phyloP scores from a whole-genome alignment of 2,329 filamentous ascomycete species.

The Xylaria hypoxylon region DNA sequence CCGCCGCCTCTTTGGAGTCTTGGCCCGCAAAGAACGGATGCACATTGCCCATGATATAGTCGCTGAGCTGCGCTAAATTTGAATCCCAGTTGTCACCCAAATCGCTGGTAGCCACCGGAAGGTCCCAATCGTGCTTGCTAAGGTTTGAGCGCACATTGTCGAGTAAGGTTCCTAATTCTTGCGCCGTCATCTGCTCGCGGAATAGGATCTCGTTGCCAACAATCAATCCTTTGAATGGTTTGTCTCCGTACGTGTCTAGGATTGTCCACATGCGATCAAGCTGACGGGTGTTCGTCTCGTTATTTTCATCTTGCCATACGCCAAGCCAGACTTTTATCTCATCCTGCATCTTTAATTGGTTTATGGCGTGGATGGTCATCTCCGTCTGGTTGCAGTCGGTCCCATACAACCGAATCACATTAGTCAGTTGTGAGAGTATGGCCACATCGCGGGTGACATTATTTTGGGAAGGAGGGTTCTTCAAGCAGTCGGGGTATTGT shows the following conservation, averaged over 20 bases:
- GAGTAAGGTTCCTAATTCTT: constrained; percentile 73
- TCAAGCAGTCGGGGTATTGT: constrained; percentile 86
- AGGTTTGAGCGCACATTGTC: constrained; percentile 78
- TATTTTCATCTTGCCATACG: constrained; percentile 89
- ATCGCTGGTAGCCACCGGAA: constrained; percentile 89
- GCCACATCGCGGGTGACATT: constrained; percentile 94
- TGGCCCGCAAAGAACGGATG: constrained; percentile 95
- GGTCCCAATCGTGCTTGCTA: constrained; percentile 70
- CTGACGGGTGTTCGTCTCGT: constrained; percentile 85
- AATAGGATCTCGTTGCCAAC: constrained; percentile 84
- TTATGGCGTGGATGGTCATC: constrained; percentile 88
- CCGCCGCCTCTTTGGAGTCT: constrained; percentile 72
- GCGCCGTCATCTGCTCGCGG: constrained; percentile 77
- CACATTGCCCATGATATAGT: constrained; percentile 95
- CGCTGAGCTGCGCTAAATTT: constrained; percentile 75
- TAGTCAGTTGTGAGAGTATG: constrained; percentile 88
- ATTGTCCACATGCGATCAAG: constrained; percentile 86
- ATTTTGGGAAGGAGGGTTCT: constrained; percentile 86
- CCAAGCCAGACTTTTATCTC: constrained; percentile 91
- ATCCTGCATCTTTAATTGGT: constrained; percentile 75
- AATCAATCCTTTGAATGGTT: constrained; percentile 84
- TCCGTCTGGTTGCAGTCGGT: constrained; percentile 98
- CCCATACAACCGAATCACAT: constrained; percentile 88
- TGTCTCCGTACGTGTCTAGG: constrained; percentile 73
- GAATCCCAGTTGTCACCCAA: constrained; percentile 88